Evolutionary conservation across 1,284 basidiomycete species (phyloP), one percentile per base, ranked within the genome.

Genomic region (Tilletiaria anomala): DNA sequence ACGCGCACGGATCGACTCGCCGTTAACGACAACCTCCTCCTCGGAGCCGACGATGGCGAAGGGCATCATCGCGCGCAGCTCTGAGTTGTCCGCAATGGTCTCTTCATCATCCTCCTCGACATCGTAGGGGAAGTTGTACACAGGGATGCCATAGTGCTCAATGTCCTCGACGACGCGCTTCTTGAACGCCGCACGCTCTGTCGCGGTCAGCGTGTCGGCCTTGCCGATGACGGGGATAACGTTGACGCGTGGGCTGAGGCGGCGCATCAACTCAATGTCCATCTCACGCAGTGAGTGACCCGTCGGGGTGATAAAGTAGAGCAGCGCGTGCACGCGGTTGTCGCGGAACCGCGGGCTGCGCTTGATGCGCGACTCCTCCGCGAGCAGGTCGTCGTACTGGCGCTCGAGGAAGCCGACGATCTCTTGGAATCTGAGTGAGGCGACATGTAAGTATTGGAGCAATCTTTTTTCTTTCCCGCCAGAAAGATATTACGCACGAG

Each of bases 51-150:
- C 82, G 58, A 99, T 83, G 15, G 93, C 87, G 68, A 99, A 99
- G 0, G 93, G 93, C 54, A 65, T 58, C 35, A 65, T 43, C 21
- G 49, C 49, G 33, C 65, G 59, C n/a, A 68, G 54, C 43, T 67
- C 63, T 10, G 61, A 64, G 73, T 97, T 99, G 71, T 97, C 93
- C 60, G 84, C 80, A 51, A 99, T 89, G 3, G 91, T 96, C 62
- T 97, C 93, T 66, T 96, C 89, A 67, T 99, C 93, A 62, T 99
- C 70, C 71, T 97, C 93, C 70, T 97, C 93, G 17, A 88, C 81
- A 58, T 97, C 93, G 69, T 93, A 97, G 0, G 93, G 93, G 77
- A 97, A 97, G 73, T 97, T 97, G 76, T 97, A 99, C 35, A 97
- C 83, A 5, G 93, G 91, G 57, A 99, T 97, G 54, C 83, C 81